Evolutionary conservation across 2,329 filamentous ascomycete species (phyloP), one percentile per base, ranked within the genome.

Genomic region (Aureobasidium melanogenum): DNA sequence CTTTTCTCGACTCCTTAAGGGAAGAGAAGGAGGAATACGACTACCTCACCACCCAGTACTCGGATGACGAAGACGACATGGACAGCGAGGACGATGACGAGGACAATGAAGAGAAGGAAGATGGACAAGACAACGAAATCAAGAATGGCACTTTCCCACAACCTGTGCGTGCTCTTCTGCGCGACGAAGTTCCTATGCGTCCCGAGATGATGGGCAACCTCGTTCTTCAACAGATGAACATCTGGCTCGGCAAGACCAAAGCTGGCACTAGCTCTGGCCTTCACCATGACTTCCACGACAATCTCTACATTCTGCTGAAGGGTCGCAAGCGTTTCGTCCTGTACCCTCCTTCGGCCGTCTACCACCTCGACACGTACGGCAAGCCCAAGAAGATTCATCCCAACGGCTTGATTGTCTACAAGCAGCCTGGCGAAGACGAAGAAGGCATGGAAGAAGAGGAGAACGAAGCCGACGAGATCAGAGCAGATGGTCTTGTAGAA

Each of bases 211-310:
- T 61, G 59, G 59, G 59, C 32, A 61, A 61, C n/a, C 59, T 61
- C 19, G 59, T 55, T 12, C 28, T 61, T 9, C 59, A 61, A 39
- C 59, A 61, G 32, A 61, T 61, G 59, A 61, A 61, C 39, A 39
- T 61, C 5, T 61, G 59, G 59, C 39, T 61, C 14, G 59, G 59
- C 26, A 61, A 55, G 41, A 55, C 39, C 32, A 55, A 46, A 14
- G n/a, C 38, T 4, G 59, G 59, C 38, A 52, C 59, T 15, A 54
- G 48, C 26, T 61, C 59, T 2, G 59, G 59, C 7, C 24, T 61
- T 3, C 59, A 61, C 48, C 59, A 61, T 22, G 59, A 61, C 28
- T 61, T 61, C 50, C 59, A 61, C n/a, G 59, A 61, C 24, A 61
- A 61, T 26, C 50, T 61, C 19, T 61, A 61, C 32, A 32, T 61